Conservation (phyloP, 495 filamentous ascomycete species). For the Trichocladium uniseriatum region DNA sequence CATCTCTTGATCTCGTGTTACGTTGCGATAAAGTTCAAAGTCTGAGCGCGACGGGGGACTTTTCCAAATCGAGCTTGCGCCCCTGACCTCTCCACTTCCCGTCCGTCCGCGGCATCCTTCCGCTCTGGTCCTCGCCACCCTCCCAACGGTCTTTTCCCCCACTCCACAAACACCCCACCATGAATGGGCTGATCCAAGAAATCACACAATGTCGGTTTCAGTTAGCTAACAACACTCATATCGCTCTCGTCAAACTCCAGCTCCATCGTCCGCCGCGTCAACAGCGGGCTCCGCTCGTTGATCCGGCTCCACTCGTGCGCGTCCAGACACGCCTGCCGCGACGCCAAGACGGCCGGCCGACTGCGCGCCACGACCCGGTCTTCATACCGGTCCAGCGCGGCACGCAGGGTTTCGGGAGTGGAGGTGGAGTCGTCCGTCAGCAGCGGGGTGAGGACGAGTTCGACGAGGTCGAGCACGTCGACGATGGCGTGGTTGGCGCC, state of each 20-base stretch:
- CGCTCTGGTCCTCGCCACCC: neutral
- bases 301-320: slow-evolving; percentile 47
- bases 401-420: slow-evolving; percentile 10
- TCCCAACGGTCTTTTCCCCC: no score
- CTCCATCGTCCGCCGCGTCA: slow-evolving; percentile 25
- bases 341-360: slow-evolving; percentile 43
- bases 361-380: slow-evolving; percentile 41
- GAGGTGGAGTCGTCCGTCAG: no score
- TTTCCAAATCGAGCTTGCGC: no score
- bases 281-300: slow-evolving; percentile 23
- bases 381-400: slow-evolving; percentile 41
- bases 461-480: slow-evolving; percentile 29
- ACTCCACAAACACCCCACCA: no score
- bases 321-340: slow-evolving; percentile 53
- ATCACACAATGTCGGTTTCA: no score
- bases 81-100: neutral
- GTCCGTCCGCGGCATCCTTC: neutral
- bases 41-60: no score
- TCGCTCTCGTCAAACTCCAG: slow-evolving; percentile 21
- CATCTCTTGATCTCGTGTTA: no score
- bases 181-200: no score
- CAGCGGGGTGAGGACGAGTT: slow-evolving; percentile 12
- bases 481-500: slow-evolving; percentile 37
- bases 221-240: neutral
- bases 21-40: no score